Percentiles rank a stretch among this genome's conserved stretches.
Evolutionary conservation across 1,284 basidiomycete species (phyloP).

Genomic region (Veloboletus limbatus): DNA sequence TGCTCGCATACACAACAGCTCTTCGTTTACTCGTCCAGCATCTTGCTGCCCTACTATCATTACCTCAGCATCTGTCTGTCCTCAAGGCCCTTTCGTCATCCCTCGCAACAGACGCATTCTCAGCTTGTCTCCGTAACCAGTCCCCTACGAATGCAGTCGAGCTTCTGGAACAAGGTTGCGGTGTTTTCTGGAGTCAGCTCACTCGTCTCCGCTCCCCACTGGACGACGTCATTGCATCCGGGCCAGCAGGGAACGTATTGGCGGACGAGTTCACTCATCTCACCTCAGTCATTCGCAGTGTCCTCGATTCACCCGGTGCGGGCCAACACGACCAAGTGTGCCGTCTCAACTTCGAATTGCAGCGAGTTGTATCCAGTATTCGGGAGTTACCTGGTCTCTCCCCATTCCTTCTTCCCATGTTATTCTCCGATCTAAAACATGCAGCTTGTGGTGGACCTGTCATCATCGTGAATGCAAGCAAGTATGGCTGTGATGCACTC

Average conservation of each 20-base stretch:
- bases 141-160: not conserved
- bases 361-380: not conserved
- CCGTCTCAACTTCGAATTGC: not conserved
- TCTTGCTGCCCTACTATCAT: no score
- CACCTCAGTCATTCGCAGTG: no score
- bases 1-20: not conserved
- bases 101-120: no score
- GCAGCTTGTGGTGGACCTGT: no score
- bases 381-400: not conserved
- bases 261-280: not conserved
- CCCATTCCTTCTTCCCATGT: constrained; percentile 7
- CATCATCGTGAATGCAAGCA: no score
- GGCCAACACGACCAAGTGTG: not conserved
- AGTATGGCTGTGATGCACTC: no score
- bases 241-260: not conserved
- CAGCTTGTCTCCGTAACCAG: no score
- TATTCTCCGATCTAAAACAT: no score
- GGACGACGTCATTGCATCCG: not conserved
- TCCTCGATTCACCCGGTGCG: not conserved
- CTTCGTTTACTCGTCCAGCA: not conserved
- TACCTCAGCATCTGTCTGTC: no score
- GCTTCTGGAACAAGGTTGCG: not conserved
- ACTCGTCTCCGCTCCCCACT: constrained; percentile 1
- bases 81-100: no score
- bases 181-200: not conserved